Evolutionary conservation across 1,139 yeast species (phyloP), one percentile per base, ranked within the genome.

Genomic region (Hansenula sp.): DNA sequence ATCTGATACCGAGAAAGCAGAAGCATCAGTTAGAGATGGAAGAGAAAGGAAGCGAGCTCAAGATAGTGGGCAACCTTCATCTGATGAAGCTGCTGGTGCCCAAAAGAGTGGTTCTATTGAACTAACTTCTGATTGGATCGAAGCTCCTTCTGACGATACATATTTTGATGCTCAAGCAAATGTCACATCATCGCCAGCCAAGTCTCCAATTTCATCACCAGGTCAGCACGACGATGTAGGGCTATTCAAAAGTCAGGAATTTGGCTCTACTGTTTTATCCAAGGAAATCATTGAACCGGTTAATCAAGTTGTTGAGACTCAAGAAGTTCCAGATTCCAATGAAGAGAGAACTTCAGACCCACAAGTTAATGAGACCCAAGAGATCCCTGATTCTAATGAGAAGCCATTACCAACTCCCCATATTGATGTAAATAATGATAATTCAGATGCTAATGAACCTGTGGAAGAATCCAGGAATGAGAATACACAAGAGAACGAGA

Each of bases 251-350:
- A 33, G 36, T 24, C 36, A 34, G 13, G 41, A 31, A 13, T 10
- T n/a, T 13, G 21, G 7, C 5, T 6, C 34, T 10, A 12, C 30
- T 3, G 7, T 11, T 7, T 7, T 9, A 3, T 15, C 36, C n/a
- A 21, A 27, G 9, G 35, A 38, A 27, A 15, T 37, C 7, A 28
- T 31, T 27, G 40, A 38, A 21, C 28, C 38, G 15, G 15, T 35
- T 25, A n/a, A 33, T 32, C 32, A 39, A 29, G 24, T 33, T 10
- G 21, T 8, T 13, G 37, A 36, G 17, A 36, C 43, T 9, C 43
- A 37, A 16, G 48, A 46, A 19, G 27, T 46, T n/a, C 36, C 38
- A 25, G 38, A 35, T 35, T 35, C 38, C 2, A 24, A 35, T 25
- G 38, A 35, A 12, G 31, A n/a, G 8, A 5, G 9, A 7, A 24